phyloP scores from a whole-genome alignment of 2,329 filamentous ascomycete species.

The Pseudodiploospora longispora region DNA sequence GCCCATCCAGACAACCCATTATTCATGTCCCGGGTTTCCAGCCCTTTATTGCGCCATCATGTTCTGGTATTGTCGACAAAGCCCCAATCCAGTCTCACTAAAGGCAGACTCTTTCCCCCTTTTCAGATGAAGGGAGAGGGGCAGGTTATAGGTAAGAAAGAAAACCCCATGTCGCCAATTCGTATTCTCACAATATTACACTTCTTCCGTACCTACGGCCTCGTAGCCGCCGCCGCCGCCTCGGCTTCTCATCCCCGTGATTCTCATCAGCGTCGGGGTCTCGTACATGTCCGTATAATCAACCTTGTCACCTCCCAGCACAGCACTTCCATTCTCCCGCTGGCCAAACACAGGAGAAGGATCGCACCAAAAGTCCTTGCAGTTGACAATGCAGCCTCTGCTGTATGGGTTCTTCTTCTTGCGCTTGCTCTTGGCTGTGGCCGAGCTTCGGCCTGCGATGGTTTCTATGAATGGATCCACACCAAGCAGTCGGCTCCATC shows the following conservation, averaged over 20 bases:
- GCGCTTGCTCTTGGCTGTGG: slow-evolving; percentile 44
- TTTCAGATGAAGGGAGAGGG: too few species aligned
- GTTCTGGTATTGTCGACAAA: too few species aligned
- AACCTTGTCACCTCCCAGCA: slow-evolving; percentile 69
- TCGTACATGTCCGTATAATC: slow-evolving; percentile 92
- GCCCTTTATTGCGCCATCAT: too few species aligned
- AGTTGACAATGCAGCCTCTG: slow-evolving; percentile 76
- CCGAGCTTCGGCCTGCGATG: slow-evolving; percentile 73
- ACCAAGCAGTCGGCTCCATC: slow-evolving; percentile 79
- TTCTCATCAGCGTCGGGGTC: slow-evolving; percentile 61
- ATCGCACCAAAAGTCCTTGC: slow-evolving; percentile 94
- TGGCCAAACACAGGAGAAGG: slow-evolving; percentile 71
- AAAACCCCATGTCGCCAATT: too few species aligned
- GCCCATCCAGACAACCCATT: too few species aligned
- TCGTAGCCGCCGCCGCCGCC: slow-evolving; percentile 61
- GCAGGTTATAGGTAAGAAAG: too few species aligned
- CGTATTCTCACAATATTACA: slow-evolving; percentile 13
- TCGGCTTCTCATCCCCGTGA: slow-evolving; percentile 38
- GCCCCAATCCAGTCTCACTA: too few species aligned
- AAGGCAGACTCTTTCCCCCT: too few species aligned
- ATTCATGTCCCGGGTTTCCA: too few species aligned
- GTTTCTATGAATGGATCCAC: slow-evolving; percentile 92
- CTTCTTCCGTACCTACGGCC: slow-evolving; percentile 49
- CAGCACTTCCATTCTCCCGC: slow-evolving; percentile 63
- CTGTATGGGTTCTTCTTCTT: slow-evolving; percentile 74